Conservation (phyloP, 495 filamentous ascomycete genomes). For the Xylaria flabelliformis region DNA sequence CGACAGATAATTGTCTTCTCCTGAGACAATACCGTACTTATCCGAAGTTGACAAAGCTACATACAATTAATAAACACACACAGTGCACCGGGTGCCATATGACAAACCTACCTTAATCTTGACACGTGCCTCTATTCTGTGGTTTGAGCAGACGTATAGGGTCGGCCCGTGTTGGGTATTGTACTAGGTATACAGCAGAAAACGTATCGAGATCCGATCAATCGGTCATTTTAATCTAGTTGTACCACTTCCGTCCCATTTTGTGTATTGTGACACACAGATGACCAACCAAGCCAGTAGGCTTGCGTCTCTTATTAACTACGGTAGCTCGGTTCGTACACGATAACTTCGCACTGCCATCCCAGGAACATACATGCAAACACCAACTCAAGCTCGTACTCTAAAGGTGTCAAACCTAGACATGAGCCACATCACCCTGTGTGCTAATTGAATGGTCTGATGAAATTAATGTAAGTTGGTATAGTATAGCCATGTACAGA, state of each 20-base stretch:
- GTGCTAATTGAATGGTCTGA: background rate
- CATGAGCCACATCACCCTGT: background rate
- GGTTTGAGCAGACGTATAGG: background rate
- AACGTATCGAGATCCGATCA: background rate
- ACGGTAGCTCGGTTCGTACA: background rate
- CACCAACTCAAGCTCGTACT: background rate
- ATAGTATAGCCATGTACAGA: slow-evolving; percentile 26
- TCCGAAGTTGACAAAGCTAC: background rate
- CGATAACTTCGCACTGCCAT: background rate
- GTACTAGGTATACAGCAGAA: background rate
- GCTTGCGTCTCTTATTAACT: background rate
- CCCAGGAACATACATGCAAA: background rate
- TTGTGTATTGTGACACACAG: background rate
- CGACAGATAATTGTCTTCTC: background rate
- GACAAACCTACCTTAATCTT: background rate
- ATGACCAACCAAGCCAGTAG: background rate
- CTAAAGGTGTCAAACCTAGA: background rate
- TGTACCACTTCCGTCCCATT: background rate
- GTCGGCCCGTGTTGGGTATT: background rate
- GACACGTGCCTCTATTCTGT: background rate
- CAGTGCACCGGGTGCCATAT: background rate
- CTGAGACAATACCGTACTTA: background rate
- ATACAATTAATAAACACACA: background rate
- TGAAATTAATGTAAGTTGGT: slow-evolving; percentile 23
- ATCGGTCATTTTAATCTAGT: background rate